phyloP scores from a whole-genome alignment of 345 rosid species.

The Sisymbrium irio region DNA sequence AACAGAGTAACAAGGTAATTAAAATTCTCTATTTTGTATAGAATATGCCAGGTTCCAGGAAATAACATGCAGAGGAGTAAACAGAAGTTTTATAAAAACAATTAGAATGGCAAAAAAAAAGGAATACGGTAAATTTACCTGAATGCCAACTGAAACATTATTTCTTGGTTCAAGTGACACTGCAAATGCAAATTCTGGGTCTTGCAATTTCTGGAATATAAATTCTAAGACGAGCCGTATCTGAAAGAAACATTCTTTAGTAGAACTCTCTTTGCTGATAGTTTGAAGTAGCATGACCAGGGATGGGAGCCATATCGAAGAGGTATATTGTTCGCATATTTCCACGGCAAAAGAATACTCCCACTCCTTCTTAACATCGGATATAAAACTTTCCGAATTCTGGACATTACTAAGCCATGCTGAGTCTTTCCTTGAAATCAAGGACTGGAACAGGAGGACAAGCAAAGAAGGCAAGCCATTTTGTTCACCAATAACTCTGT shows the following conservation, averaged over 20 bases:
- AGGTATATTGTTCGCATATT: conserved; percentile 73
- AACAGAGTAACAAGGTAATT: conserved; percentile 14
- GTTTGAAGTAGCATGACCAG: conserved; percentile 56
- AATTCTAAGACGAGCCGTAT: conserved; percentile 59
- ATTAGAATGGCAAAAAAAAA: neutral
- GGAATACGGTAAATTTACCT: conserved; percentile 51
- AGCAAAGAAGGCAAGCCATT: conserved; percentile 76
- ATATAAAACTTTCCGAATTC: conserved; percentile 37
- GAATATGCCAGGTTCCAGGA: neutral
- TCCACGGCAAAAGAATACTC: conserved; percentile 75
- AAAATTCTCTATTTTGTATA: neutral
- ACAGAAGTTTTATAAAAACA: neutral
- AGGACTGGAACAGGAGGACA: conserved; percentile 64
- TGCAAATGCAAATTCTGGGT: conserved; percentile 70
- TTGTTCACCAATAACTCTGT: conserved; percentile 80
- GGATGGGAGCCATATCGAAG: conserved; percentile 84
- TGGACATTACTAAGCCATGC: conserved; percentile 33
- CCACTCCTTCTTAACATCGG: conserved; percentile 60
- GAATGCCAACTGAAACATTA: conserved; percentile 53
- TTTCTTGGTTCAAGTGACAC: conserved; percentile 57
- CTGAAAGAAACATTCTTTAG: conserved; percentile 41
- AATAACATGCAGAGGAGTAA: neutral
- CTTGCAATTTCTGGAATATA: conserved; percentile 64
- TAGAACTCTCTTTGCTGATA: conserved; percentile 37
- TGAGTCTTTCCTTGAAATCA: conserved; percentile 53